A percentile compares a stretch with the other conserved stretches of the same genome.
Conservation (phyloP, 495 filamentous ascomycete species). For the Penicillium canescens region DNA sequence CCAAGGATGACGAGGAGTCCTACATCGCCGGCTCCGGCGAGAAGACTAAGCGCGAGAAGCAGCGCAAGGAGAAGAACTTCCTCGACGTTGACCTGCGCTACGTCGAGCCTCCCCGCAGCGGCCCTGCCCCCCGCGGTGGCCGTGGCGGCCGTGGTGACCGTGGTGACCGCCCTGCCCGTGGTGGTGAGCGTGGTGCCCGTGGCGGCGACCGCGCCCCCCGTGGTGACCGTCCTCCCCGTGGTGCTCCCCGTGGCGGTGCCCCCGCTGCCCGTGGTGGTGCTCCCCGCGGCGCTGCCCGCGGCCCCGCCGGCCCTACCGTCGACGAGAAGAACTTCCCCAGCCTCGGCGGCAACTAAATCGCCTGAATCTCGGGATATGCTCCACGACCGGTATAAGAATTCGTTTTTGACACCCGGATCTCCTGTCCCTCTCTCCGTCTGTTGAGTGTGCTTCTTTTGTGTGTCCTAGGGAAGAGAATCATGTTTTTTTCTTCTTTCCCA, state of each 20-base stretch:
- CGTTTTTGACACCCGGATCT: slow-evolving; percentile 11
- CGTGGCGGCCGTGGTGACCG: slow-evolving; percentile 52
- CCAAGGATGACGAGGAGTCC: slow-evolving; percentile 67
- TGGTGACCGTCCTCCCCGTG: slow-evolving; percentile 44
- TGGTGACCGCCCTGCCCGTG: slow-evolving; percentile 46
- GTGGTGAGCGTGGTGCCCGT: slow-evolving; percentile 35
- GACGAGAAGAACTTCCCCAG: slow-evolving; percentile 56
- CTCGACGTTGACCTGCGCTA: slow-evolving; percentile 84
- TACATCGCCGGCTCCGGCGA: slow-evolving; percentile 74
- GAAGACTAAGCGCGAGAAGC: slow-evolving; percentile 83
- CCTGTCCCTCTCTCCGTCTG: slow-evolving; percentile 11
- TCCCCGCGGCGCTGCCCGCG: slow-evolving; percentile 36
- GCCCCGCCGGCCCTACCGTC: slow-evolving; percentile 38
- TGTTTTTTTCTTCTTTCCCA: slow-evolving; percentile 17
- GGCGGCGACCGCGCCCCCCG: slow-evolving; percentile 18
- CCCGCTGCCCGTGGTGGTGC: slow-evolving; percentile 26
- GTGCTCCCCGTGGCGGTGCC: slow-evolving; percentile 37
- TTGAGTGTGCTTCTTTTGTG: slow-evolving; percentile 13
- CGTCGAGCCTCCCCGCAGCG: slow-evolving; percentile 58
- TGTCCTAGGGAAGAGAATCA: slow-evolving; percentile 3
- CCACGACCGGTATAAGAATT: not conserved
- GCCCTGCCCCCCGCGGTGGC: slow-evolving; percentile 48
- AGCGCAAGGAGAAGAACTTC: slow-evolving; percentile 89
- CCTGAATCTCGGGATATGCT: slow-evolving; percentile 7
- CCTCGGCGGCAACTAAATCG: slow-evolving; percentile 47